Base-by-base conservation (phyloP, 345 rosid genomes). In the Mangifera indica region DNA sequence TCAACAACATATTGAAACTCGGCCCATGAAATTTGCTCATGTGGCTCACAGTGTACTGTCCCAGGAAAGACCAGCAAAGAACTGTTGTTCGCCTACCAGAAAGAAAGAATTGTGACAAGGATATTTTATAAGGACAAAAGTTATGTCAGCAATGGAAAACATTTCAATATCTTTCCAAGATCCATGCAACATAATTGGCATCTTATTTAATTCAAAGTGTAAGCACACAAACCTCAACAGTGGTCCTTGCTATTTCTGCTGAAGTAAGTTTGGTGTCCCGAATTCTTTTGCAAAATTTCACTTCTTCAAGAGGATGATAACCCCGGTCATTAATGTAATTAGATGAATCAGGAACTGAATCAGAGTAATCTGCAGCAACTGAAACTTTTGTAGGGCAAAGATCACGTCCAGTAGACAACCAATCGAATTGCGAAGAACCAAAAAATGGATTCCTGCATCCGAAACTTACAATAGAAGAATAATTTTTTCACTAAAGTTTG, bases 301-400 rank as follows among this genome's bases (percentile, higher is more conserved):
- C 67, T 59, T 94, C 98, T 79, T 94, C 98, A 37, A 94, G 90
- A 66, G 97, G 98, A 81, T 94, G 98, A 77, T 90, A 94, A 34
- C 96, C 93, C 67, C 66, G 78, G 56, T 78, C 59, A 63, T 76
- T 80, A 59, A 67, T 66, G 78, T 83, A 84, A 80, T 83, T 84
- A 78, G 98, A 85, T 56, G 98, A 90, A 74, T 94, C 93, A 11
- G 98, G 91, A 78, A 90, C 88, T 20, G 95, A 94, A 82, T 92
- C 98, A 12, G 98, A 84, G 78, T 87, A 94, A 84, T 94, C 97
- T n/a, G 98, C 98, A 72, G 98, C 97, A 81, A 94, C 98, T 13
- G 93, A 86, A 78, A 87, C 93, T 82, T 89, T 94, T 42, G 87
- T 82, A 69, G 73, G 89, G 80, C 87, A 82, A 66, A 79, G 83